Evolutionary conservation across 129 eudicot species (phyloP).

Genomic region (Calendula officinalis): DNA sequence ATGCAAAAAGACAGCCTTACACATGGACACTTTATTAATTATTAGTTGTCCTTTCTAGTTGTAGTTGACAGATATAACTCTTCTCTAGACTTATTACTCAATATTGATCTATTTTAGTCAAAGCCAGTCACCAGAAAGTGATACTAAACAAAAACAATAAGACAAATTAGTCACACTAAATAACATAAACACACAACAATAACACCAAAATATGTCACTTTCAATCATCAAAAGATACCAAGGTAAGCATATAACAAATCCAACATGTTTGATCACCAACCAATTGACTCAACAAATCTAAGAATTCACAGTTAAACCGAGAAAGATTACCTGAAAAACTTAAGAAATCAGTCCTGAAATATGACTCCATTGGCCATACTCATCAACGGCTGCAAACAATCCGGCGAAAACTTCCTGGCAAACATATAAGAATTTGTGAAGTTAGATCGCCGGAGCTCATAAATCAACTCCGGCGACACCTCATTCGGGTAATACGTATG

Average conservation of each 20-base stretch:
- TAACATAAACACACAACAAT: slow-evolving; percentile 23
- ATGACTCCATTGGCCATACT: slow-evolving; percentile 61
- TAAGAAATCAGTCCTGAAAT: slow-evolving; percentile 56
- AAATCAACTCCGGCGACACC: slow-evolving; percentile 60
- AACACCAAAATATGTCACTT: slow-evolving; percentile 29
- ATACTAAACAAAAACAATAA: slow-evolving; percentile 29
- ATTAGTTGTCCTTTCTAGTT: slow-evolving; percentile 6
- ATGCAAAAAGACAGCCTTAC: slow-evolving; percentile 2
- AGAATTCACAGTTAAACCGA: not conserved
- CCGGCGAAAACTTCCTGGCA: slow-evolving; percentile 85
- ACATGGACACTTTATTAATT: slow-evolving; percentile 2
- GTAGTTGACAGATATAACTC: slow-evolving; percentile 5
- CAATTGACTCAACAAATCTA: not conserved
- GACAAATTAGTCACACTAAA: slow-evolving; percentile 33
- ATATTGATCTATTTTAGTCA: slow-evolving; percentile 13
- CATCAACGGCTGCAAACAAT: slow-evolving; percentile 72
- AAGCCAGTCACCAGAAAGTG: slow-evolving; percentile 11
- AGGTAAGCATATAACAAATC: slow-evolving; percentile 14
- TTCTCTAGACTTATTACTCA: not conserved
- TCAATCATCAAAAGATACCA: slow-evolving; percentile 30
- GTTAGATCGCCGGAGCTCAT: slow-evolving; percentile 59
- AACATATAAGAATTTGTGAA: slow-evolving; percentile 62
- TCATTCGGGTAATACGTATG: slow-evolving; percentile 66
- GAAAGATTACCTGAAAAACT: slow-evolving; percentile 19
- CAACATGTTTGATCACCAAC: slow-evolving; percentile 31